Evolutionary conservation across 768 basidiomycete species (phyloP).

Genomic region (Symmetrospora coprosmae): DNA sequence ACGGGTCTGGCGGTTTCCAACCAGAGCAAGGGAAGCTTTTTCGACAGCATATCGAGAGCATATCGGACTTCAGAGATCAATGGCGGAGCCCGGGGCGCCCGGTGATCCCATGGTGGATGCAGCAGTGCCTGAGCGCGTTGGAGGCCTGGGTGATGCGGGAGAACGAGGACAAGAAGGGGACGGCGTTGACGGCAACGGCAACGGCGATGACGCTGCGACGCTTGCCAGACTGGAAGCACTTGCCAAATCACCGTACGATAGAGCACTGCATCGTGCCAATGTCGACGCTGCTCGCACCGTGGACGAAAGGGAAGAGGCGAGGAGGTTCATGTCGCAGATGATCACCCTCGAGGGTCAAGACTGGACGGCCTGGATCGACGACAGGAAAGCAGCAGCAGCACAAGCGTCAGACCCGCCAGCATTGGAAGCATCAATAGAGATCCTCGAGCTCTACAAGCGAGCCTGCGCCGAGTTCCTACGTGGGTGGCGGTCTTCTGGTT

Average conservation of each 20-base stretch:
- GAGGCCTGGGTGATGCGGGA: too few relatives aligned
- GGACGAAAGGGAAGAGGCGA: slow-evolving; percentile 11
- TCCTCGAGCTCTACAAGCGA: slow-evolving; percentile 14
- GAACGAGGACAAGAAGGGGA: background rate
- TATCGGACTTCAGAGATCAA: too few relatives aligned
- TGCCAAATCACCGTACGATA: slow-evolving; percentile 1
- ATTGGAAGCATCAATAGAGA: background rate
- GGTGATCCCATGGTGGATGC: too few relatives aligned
- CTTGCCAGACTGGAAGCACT: background rate
- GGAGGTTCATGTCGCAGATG: slow-evolving; percentile 11
- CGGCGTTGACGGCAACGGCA: background rate
- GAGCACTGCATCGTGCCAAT: background rate
- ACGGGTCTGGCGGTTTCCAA: too few relatives aligned
- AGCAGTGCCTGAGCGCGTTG: too few relatives aligned
- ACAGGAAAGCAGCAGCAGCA: background rate
- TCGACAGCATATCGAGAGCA: too few relatives aligned
- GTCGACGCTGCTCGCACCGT: background rate
- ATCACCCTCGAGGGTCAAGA: background rate
- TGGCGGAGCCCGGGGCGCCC: too few relatives aligned
- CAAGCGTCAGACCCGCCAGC: too few relatives aligned
- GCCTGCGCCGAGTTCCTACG: slow-evolving; percentile 1
- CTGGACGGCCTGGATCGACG: slow-evolving; percentile 11
- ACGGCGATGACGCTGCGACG: too few relatives aligned
- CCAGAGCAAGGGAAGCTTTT: too few relatives aligned
- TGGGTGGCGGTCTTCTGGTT: too few relatives aligned